Conservation (phyloP, 345 rosid species). For the Cochlearia excelsa region DNA sequence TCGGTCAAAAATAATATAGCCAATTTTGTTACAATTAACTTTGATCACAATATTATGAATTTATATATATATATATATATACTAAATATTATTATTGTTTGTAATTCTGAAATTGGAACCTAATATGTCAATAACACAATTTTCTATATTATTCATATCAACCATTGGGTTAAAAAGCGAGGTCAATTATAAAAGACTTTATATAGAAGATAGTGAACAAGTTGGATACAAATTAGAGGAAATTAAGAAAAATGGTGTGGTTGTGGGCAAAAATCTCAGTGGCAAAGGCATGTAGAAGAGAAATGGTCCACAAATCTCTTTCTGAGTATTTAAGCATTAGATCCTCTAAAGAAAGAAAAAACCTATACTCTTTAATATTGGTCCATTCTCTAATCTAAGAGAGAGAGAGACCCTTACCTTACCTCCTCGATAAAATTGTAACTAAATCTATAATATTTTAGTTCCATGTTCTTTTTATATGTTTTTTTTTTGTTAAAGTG, state of each 20-base stretch:
- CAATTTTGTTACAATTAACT: no score
- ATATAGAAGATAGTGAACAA: constrained; percentile 19
- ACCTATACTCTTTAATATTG: constrained; percentile 29
- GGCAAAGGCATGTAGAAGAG: constrained; percentile 22
- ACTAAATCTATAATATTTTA: constrained; percentile 23
- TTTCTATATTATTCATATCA: neutral
- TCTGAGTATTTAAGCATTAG: constrained; percentile 36
- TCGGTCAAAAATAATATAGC: no score
- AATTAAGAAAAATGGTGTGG: constrained; percentile 22
- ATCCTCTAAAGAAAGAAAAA: constrained; percentile 37
- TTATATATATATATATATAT: no score
- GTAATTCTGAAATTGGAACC: neutral
- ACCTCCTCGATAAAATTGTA: no score
- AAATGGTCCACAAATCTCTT: constrained; percentile 36
- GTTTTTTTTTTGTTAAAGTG: constrained; percentile 14
- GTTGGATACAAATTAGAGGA: constrained; percentile 22
- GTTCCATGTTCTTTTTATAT: neutral
- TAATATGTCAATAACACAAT: no score
- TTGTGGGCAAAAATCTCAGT: constrained; percentile 37
- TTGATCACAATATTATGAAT: no score
- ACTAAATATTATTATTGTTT: neutral
- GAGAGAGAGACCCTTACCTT: constrained; percentile 24
- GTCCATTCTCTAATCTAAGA: constrained; percentile 35
- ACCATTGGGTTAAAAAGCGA: constrained; percentile 18
- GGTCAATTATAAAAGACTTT: constrained; percentile 21